phyloP scores from a whole-genome alignment of 495 filamentous ascomycete species.

The Podospora didyma region DNA sequence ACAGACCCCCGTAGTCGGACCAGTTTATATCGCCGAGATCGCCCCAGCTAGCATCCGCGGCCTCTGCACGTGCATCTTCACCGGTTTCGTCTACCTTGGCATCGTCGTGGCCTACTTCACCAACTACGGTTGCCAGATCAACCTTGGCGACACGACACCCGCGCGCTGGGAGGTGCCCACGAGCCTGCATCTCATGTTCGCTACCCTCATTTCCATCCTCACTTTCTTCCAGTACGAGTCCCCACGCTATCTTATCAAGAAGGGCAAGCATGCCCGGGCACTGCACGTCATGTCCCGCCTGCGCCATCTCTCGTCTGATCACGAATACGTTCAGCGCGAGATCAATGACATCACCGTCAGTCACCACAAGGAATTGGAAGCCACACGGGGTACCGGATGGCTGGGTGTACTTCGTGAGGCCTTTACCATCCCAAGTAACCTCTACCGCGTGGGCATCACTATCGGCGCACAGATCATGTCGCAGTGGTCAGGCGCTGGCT shows the following conservation, averaged over 20 bases:
- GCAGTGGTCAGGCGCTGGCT: constrained; percentile 67
- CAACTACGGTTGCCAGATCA: constrained; percentile 55
- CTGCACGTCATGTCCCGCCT: constrained; percentile 43
- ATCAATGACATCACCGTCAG: constrained; percentile 46
- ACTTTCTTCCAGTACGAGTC: constrained; percentile 62
- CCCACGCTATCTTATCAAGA: constrained; percentile 54
- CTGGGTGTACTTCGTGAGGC: constrained; percentile 56
- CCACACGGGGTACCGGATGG: constrained; percentile 52
- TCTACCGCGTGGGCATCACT: constrained; percentile 60
- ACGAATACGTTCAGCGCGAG: constrained; percentile 48
- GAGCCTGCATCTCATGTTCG: constrained; percentile 69
- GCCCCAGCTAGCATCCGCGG: constrained; percentile 60
- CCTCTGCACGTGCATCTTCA: constrained; percentile 67
- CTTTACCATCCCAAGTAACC: constrained; percentile 55
- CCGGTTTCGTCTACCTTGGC: constrained; percentile 58
- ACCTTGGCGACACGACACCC: constrained; percentile 53
- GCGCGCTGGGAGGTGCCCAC: constrained; percentile 64
- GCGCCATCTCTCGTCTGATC: constrained; percentile 43
- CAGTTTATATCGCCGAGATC: constrained; percentile 57
- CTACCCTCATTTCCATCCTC: constrained; percentile 59
- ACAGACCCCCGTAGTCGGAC: constrained; percentile 63
- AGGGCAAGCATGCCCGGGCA: constrained; percentile 43
- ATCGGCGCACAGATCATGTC: constrained; percentile 57
- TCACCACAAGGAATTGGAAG: constrained; percentile 52
- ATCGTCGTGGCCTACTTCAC: constrained; percentile 58